A percentile compares a stretch with the other conserved stretches of the same genome.
phyloP scores from a whole-genome alignment of 768 basidiomycete genomes.

The Sistotremastrum suecicum region DNA sequence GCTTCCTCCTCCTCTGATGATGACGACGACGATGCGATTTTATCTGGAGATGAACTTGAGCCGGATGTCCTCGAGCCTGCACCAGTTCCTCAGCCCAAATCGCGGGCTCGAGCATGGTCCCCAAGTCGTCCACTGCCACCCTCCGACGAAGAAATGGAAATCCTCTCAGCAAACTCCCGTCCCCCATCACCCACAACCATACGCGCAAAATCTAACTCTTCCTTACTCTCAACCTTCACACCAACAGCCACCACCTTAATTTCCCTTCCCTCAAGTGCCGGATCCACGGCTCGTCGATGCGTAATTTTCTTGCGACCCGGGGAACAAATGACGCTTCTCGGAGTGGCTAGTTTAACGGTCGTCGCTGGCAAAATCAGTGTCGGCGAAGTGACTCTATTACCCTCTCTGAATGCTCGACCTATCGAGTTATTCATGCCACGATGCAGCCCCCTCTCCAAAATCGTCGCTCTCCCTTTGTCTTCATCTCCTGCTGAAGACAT shows the following conservation, averaged over 20 bases:
- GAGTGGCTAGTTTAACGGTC: constrained; percentile 46
- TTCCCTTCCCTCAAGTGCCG: no score
- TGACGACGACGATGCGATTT: constrained; percentile 13
- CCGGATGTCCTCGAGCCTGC: constrained; percentile 15
- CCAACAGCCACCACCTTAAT: constrained; percentile 14
- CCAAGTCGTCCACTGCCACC: constrained; percentile 40
- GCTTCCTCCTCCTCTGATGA: constrained; percentile 2
- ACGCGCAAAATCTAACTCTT: constrained; percentile 5
- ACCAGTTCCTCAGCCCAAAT: neutral
- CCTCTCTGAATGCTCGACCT: constrained; percentile 2
- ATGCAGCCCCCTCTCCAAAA: constrained; percentile 60
- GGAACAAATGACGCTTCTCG: constrained; percentile 54
- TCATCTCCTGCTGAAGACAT: constrained; percentile 10
- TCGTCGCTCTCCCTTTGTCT: constrained; percentile 16
- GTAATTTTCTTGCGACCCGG: constrained; percentile 6
- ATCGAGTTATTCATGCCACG: constrained; percentile 51
- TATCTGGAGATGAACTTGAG: constrained; percentile 22
- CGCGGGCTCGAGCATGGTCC: constrained; percentile 34
- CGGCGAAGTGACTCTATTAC: constrained; percentile 30
- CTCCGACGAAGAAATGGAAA: constrained; percentile 26
- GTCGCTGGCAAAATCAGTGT: constrained; percentile 47
- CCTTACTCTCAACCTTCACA: constrained; percentile 33
- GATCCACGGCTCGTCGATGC: no score
- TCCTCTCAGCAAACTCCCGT: neutral
- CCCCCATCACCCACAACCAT: constrained; percentile 7